Base-by-base conservation (phyloP, 345 rosid genomes). In the Camelina sativa region DNA sequence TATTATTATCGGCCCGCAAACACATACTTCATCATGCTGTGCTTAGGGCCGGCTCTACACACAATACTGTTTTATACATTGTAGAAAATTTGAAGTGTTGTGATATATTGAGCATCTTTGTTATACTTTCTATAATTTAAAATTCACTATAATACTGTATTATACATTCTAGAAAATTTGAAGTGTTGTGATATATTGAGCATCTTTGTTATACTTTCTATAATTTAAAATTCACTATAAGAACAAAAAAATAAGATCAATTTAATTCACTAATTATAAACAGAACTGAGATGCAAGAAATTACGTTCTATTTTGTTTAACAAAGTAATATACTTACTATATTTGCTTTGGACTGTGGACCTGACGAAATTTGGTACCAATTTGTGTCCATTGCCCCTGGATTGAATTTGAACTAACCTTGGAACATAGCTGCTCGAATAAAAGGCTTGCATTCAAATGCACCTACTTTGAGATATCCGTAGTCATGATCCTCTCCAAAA, bases 41-140 rank as follows among this genome's bases (percentile, higher is more conserved):
- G 22, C 22, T 20, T 20, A 1, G 22, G 22, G 22, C 22, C 22
- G 22, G 22, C 22, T 20, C 22, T 20, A 50, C 12, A 50, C 9
- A 66, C 53, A 61, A 3, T 40, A 72, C 30, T 40, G 16, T 17
- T 72, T 38, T 62, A 62, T 72, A 51, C 74, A 19, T 55, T 17
- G 9, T 16, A 71, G 28, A 23, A 38, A 60, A 47, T 17, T 16
- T 71, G 23, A 19, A 32, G 44, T 16, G 8, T n/a, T 9, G 9
- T 51, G 41, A 48, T 7, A 65, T 34, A 47, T 30, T 32, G 7
- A 50, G 70, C 41, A 47, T 48, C 70, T 32, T 48, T 59, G 50
- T 25, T 11, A 54, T 30, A 30, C 70, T 62, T 69, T 57, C 20
- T 57, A 47, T 13, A 28, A 28, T 28, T 28, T 28, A 28, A 28